These are phyloP conservation scores for Trametes elegans DNA, from an alignment of 768 basidiomycete species.

Conservation along the genomic window DNA sequence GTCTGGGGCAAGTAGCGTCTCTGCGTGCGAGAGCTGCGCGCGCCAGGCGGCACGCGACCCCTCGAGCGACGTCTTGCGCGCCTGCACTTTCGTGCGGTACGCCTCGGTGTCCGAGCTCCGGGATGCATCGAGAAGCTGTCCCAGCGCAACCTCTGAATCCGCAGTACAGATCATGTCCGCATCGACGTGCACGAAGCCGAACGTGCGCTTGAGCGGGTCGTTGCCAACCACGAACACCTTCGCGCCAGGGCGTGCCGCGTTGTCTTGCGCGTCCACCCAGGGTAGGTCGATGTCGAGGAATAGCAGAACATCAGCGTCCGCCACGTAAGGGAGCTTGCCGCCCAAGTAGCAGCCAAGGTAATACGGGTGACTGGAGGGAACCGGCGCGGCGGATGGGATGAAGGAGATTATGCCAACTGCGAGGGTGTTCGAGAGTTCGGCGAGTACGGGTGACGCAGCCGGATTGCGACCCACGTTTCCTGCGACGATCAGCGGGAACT, in stretches of 20 bases:
- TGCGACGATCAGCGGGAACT: slow-evolving; percentile 61
- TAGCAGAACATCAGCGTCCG: slow-evolving; percentile 58
- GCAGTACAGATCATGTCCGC: slow-evolving; percentile 60
- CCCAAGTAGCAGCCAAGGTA: slow-evolving; percentile 54
- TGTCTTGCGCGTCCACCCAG: slow-evolving; percentile 55
- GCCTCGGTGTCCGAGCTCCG: not conserved
- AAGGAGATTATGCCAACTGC: slow-evolving; percentile 53
- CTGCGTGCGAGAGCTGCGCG: slow-evolving; percentile 19
- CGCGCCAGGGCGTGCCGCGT: slow-evolving; percentile 40
- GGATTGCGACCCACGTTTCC: slow-evolving; percentile 59
- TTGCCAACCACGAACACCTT: slow-evolving; percentile 60
- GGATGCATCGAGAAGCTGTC: slow-evolving; percentile 43
- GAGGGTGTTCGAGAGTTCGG: slow-evolving; percentile 47
- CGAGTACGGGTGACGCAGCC: slow-evolving; percentile 44
- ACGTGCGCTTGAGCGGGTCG: slow-evolving; percentile 54
- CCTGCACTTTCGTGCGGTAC: not conserved
- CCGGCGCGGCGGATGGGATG: slow-evolving; percentile 49
- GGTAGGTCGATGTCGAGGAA: slow-evolving; percentile 66
- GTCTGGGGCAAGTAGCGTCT: slow-evolving; percentile 13
- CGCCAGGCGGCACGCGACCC: slow-evolving; percentile 20
- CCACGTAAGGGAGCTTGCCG: slow-evolving; percentile 43
- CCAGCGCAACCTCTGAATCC: slow-evolving; percentile 50
- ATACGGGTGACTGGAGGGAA: slow-evolving; percentile 57
- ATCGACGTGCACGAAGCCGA: slow-evolving; percentile 51
- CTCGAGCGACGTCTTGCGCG: slow-evolving; percentile 2